phyloP scores from a whole-genome alignment of 164 flowering plant genomes.

The Liquidambar formosana region DNA sequence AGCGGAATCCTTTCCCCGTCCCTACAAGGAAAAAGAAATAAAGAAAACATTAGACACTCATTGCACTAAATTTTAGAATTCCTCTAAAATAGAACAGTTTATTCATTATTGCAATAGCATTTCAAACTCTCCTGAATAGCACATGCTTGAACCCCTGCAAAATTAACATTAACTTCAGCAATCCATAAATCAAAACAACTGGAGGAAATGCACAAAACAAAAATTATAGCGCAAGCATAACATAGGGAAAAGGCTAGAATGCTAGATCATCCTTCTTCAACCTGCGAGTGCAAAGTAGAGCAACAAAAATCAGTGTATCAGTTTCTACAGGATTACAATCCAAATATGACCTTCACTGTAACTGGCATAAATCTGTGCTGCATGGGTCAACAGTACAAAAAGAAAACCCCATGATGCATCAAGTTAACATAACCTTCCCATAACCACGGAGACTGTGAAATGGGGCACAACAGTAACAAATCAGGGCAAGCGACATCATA shows the following conservation, averaged over 20 bases:
- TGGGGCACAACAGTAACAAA: no score
- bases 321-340: conserved; percentile 21
- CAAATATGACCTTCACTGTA: conserved; percentile 24
- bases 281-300: conserved; percentile 16
- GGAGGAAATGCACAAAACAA: not conserved
- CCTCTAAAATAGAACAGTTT: not conserved
- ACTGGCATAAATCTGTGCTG: conserved; percentile 29
- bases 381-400: conserved; percentile 6
- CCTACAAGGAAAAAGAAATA: conserved; percentile 3
- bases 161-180: conserved; percentile 36
- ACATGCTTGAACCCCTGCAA: conserved; percentile 49
- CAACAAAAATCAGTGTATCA: not conserved
- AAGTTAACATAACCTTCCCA: not conserved
- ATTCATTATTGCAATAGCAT: conserved; percentile 18
- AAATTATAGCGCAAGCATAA: not conserved
- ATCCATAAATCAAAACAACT: conserved; percentile 13
- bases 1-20: not conserved
- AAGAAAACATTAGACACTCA: conserved; percentile 6
- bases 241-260: not conserved
- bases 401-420: conserved; percentile 1
- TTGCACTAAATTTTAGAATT: not conserved
- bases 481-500: no score
- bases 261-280: conserved; percentile 13
- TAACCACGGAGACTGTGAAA: not conserved
- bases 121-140: conserved; percentile 36